A percentile compares a stretch with the other conserved stretches of the same genome.
Evolutionary conservation across 2,329 filamentous ascomycete genomes (phyloP).

Genomic region (Arthroderma sp.): DNA sequence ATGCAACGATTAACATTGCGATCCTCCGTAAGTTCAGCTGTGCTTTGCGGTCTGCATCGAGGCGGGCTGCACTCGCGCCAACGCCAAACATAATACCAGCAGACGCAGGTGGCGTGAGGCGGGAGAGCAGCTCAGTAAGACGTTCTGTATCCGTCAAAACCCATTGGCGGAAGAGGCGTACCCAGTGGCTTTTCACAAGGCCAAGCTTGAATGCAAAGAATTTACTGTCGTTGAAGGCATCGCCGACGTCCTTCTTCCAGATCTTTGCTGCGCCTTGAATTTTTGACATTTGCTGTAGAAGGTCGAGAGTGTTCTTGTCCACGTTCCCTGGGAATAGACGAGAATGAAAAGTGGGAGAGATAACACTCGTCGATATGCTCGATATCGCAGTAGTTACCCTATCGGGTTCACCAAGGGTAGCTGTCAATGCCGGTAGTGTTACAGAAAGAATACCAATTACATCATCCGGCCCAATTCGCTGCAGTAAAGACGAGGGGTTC

Average conservation of each 20-base stretch:
- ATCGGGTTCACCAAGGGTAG: constrained; percentile 75
- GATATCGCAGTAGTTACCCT: constrained; percentile 65
- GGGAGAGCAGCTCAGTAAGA: constrained; percentile 65
- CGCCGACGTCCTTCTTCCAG: constrained; percentile 85
- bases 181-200: constrained; percentile 63
- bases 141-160: constrained; percentile 75
- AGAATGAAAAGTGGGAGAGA: constrained; percentile 69
- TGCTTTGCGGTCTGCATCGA: constrained; percentile 89
- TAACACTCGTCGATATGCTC: constrained; percentile 70
- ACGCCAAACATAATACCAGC: constrained; percentile 98
- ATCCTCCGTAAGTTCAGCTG: constrained; percentile 80
- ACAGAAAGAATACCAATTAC: constrained; percentile 66
- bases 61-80: constrained; percentile 77
- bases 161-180: constrained; percentile 76
- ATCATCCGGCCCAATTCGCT: constrained; percentile 51
- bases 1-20: constrained; percentile 65
- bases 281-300: constrained; percentile 66
- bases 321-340: constrained; percentile 81
- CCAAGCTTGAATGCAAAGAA: constrained; percentile 63
- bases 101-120: constrained; percentile 72
- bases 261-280: constrained; percentile 70
- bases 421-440: constrained; percentile 67
- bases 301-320: constrained; percentile 54
- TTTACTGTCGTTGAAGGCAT: constrained; percentile 79
- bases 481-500: constrained; percentile 17